phyloP scores from a whole-genome alignment of 2,329 filamentous ascomycete genomes.

The Epichloe uncinata region DNA sequence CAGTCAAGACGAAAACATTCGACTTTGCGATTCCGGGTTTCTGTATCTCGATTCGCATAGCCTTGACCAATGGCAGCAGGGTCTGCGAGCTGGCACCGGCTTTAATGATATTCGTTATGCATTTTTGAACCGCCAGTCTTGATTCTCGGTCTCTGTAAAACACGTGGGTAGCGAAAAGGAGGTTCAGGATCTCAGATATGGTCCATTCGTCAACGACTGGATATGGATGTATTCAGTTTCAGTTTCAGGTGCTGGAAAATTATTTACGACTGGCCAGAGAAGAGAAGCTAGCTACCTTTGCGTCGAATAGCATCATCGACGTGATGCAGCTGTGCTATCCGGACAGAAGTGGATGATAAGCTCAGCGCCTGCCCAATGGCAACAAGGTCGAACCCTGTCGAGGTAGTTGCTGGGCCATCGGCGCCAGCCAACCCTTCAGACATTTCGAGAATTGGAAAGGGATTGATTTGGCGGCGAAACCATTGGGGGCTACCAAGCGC shows the following conservation, averaged over 20 bases:
- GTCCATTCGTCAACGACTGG: conserved; percentile 33
- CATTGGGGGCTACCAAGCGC: conserved; percentile 19
- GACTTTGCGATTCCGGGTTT: conserved; percentile 66
- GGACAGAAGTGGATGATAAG: conserved; percentile 47
- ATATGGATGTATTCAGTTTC: background rate
- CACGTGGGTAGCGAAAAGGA: conserved; percentile 78
- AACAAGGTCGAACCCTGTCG: conserved; percentile 33
- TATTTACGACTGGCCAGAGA: background rate
- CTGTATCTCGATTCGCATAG: conserved; percentile 56
- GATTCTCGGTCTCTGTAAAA: conserved; percentile 79
- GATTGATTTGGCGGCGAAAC: conserved; percentile 13
- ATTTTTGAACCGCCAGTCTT: conserved; percentile 68
- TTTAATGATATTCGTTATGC: conserved; percentile 55
- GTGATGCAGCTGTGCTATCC: conserved; percentile 39
- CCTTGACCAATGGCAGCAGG: conserved; percentile 51
- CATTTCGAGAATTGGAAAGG: conserved; percentile 18
- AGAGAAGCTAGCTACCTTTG: conserved; percentile 2
- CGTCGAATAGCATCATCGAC: conserved; percentile 41
- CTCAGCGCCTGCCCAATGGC: conserved; percentile 37
- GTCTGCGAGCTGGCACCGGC: conserved; percentile 38
- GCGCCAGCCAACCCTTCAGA: conserved; percentile 17
- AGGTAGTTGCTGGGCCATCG: conserved; percentile 30
- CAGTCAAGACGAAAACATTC: conserved; percentile 77
- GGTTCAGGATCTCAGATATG: conserved; percentile 45
- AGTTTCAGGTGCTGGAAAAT: background rate